Conservation (phyloP, 2,329 filamentous ascomycete species). For the Emergomyces africanus region DNA sequence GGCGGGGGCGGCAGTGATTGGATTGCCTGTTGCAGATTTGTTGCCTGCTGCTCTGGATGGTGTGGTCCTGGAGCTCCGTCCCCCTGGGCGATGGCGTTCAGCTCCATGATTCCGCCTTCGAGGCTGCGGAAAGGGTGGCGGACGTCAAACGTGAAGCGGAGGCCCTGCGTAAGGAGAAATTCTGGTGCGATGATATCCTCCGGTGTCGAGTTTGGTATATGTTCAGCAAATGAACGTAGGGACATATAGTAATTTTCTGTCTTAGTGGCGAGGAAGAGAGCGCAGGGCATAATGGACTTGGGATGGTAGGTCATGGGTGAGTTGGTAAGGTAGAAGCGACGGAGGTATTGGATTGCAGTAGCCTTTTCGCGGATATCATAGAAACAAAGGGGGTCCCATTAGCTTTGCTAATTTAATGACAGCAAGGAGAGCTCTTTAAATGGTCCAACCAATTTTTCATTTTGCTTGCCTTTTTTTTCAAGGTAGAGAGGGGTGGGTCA, state of each 20-base stretch:
- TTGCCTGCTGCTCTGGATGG: slow-evolving; percentile 17
- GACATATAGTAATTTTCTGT: slow-evolving; percentile 72
- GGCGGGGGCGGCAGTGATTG: slow-evolving; percentile 20
- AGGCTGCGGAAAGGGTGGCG: slow-evolving; percentile 79
- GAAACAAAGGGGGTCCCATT: not conserved
- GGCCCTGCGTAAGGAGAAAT: slow-evolving; percentile 80
- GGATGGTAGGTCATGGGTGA: slow-evolving; percentile 94
- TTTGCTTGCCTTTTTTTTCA: too few species aligned
- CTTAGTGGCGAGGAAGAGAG: slow-evolving; percentile 87
- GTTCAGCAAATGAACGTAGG: slow-evolving; percentile 52
- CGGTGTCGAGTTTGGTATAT: slow-evolving; percentile 56
- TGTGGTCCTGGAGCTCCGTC: slow-evolving; percentile 33
- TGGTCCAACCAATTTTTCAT: too few species aligned
- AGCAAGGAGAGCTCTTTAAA: too few species aligned
- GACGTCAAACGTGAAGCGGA: slow-evolving; percentile 89
- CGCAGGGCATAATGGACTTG: slow-evolving; percentile 75
- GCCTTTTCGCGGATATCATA: slow-evolving; percentile 36
- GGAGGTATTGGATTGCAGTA: slow-evolving; percentile 79
- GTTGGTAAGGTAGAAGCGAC: slow-evolving; percentile 91
- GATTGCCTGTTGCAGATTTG: slow-evolving; percentile 20
- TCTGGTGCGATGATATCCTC: slow-evolving; percentile 84
- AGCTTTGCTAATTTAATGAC: not conserved
- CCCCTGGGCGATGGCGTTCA: slow-evolving; percentile 54
- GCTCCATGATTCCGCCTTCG: slow-evolving; percentile 74
- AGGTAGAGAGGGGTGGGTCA: not conserved